A percentile compares a stretch with the other conserved stretches of the same genome.
phyloP scores from a whole-genome alignment of 176 grass and related monocot species.

The Oryza coarctata region DNA sequence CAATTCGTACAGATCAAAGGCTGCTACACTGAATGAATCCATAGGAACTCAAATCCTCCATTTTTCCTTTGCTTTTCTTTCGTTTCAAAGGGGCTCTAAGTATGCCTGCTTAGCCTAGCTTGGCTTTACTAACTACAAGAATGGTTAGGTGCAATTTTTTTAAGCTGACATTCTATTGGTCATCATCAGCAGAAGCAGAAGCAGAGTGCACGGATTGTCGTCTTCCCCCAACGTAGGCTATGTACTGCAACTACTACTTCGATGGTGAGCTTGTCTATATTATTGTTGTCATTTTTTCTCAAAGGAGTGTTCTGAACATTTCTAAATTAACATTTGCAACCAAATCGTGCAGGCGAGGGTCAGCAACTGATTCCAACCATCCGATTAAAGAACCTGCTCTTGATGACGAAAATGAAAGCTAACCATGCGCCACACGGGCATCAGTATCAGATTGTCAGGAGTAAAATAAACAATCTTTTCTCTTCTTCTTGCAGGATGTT shows the following conservation, averaged over 20 bases:
- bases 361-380: background rate
- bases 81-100: no score
- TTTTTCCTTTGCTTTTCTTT: no score
- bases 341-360: conserved; percentile 29
- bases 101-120: background rate
- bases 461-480: background rate
- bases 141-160: background rate
- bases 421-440: background rate
- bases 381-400: background rate
- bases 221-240: background rate
- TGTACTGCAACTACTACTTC: conserved; percentile 1
- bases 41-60: no score
- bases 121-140: background rate
- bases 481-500: background rate
- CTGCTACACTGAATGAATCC: no score
- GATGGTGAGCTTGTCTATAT: background rate
- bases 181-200: background rate
- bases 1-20: no score
- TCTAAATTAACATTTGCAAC: background rate
- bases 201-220: background rate
- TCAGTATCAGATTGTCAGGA: background rate
- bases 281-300: background rate
- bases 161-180: background rate
- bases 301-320: background rate
- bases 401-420: background rate